Evolutionary conservation across 2,329 filamentous ascomycete genomes (phyloP), one percentile per base, ranked within the genome.

Genomic region (Pseudogymnoascus sp.): DNA sequence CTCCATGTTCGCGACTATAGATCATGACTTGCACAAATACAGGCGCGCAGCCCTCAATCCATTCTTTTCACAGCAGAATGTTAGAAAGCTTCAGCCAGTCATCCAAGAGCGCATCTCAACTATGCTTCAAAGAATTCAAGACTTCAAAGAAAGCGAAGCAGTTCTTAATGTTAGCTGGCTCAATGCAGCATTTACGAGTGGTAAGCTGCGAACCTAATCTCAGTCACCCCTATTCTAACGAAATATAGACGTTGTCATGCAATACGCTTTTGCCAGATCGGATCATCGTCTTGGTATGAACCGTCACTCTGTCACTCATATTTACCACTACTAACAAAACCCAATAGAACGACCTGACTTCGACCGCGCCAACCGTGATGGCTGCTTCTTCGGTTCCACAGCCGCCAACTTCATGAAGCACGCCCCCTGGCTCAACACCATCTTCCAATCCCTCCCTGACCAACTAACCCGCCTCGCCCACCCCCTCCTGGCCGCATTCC

Each of bases 171-270:
- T 63, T n/a, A 64, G 65, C 3, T 68, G 67, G 56, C 64, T 61
- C 31, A 66, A 63, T 59, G 61, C 66, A 4, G 64, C 66, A 11
- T 69, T 67, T 10, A 65, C 65, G 11, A 64, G 44, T 60, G 67
- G 64, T 67, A 53, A 16, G 16, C 7, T 38, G 16, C 1, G 4
- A 26, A 16, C 16, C 5, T 6, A n/a, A 16, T 38, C 19, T 1
- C 1, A 14, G 6, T 7, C 7, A 26, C 13, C 1, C 6, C 38
- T 26, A 40, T 61, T 14, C 11, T 63, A 44, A 42, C 31, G 37
- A 6, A 6, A n/a, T 29, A 61, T 66, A 61, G 73, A 75, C 66
- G 66, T 71, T 11, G 69, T 74, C 31, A 73, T 70, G 16, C 64
- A 70, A 35, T 74, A 72, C 65, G 67, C 67, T 8, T 68, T 73